Evolutionary conservation across 2,329 filamentous ascomycete species (phyloP).

Genomic region (Hysterium pulicare): DNA sequence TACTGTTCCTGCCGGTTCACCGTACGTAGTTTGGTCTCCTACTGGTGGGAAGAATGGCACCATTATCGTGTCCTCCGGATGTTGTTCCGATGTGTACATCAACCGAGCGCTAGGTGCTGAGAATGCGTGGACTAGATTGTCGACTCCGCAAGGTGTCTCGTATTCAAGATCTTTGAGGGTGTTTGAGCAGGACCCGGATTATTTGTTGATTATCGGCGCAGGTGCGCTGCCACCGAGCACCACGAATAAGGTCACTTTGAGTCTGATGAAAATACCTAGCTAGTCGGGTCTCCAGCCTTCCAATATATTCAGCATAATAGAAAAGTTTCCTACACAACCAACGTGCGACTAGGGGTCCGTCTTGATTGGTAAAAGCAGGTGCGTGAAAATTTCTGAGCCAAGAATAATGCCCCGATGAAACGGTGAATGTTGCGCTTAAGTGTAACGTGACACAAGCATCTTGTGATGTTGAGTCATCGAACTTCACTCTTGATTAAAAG

Average conservation of each 20-base stretch:
- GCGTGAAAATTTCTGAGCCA: no score
- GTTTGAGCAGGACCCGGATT: conserved; percentile 36
- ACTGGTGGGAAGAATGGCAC: conserved; percentile 49
- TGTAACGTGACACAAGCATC: no score
- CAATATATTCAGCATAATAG: no score
- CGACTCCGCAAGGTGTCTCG: conserved; percentile 38
- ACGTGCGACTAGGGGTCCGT: no score
- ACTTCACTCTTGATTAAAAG: no score
- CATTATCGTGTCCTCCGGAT: conserved; percentile 46
- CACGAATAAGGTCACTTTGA: not conserved
- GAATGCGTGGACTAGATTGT: conserved; percentile 46
- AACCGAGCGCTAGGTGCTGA: conserved; percentile 45
- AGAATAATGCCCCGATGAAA: no score
- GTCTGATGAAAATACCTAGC: not conserved
- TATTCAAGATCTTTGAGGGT: conserved; percentile 50
- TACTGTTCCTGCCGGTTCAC: conserved; percentile 45
- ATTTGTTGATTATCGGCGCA: conserved; percentile 41
- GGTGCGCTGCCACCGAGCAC: conserved; percentile 16
- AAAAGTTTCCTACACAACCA: no score
- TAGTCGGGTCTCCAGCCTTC: no score
- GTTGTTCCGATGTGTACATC: conserved; percentile 43
- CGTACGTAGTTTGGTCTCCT: conserved; percentile 53
- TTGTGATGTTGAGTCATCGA: no score
- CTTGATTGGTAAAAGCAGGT: no score
- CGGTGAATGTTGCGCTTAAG: no score